A percentile compares a stretch with the other conserved stretches of the same genome.
Conservation (phyloP, 768 basidiomycete species). For the Suillus variegatus region DNA sequence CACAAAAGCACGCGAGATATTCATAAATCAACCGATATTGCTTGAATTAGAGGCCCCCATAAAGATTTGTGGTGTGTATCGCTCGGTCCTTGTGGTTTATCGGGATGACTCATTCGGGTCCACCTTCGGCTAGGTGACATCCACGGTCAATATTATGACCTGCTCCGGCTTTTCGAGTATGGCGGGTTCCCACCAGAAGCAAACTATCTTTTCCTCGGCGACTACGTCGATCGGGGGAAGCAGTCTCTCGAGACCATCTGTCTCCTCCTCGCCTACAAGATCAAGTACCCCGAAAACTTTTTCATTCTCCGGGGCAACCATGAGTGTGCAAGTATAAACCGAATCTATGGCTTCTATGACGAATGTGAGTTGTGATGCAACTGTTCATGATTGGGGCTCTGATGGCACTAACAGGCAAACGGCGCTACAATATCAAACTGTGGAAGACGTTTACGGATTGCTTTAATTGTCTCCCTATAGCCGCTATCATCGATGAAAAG, state of each 20-base stretch:
- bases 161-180: conserved; percentile 97
- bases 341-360: conserved; percentile 99
- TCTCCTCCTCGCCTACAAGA: conserved; percentile 98
- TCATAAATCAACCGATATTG: conserved; percentile 98
- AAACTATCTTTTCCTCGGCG: conserved; percentile 99
- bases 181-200: conserved; percentile 99
- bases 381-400: conserved; percentile 14
- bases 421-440: conserved; percentile 99
- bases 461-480: conserved; percentile 99
- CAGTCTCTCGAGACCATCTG: conserved; percentile 99
- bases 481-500: conserved; percentile 99
- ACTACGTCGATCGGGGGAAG: conserved; percentile 99
- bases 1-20: conserved; percentile 98
- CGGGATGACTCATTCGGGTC: conserved; percentile 24
- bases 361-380: conserved; percentile 71
- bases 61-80: conserved; percentile 93
- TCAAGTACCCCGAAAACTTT: conserved; percentile 99
- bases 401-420: conserved; percentile 71
- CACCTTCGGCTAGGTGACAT: conserved; percentile 75
- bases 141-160: conserved; percentile 99
- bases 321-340: conserved; percentile 98
- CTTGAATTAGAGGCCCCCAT: conserved; percentile 98
- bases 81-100: conserved; percentile 19
- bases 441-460: conserved; percentile 99
- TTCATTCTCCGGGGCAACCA: conserved; percentile 99